These are phyloP conservation scores for Microbotryum intermedium DNA, from an alignment of 1,284 basidiomycete genomes.

Conservation along the genomic window DNA sequence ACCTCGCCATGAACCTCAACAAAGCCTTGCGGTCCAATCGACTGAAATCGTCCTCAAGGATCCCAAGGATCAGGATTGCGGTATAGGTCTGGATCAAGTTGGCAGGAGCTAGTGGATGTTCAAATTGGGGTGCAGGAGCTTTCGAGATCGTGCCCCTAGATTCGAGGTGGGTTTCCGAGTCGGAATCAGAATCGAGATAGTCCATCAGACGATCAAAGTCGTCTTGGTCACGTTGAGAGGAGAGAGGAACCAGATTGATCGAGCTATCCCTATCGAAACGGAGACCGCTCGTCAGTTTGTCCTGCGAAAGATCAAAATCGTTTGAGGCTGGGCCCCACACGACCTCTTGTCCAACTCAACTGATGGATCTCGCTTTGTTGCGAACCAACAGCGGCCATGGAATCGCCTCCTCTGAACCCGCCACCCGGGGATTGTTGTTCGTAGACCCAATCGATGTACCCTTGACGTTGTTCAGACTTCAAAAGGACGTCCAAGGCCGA, in stretches of 20 bases:
- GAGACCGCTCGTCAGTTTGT: too few species aligned
- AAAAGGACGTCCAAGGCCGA: slow-evolving; percentile 23
- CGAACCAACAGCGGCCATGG: neutral
- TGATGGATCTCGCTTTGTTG: too few species aligned
- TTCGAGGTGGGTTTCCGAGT: neutral
- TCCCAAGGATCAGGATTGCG: slow-evolving; percentile 65
- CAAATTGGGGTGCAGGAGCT: neutral
- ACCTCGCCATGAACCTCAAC: slow-evolving; percentile 54
- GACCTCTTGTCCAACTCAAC: too few species aligned
- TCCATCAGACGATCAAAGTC: slow-evolving; percentile 4
- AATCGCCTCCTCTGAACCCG: slow-evolving; percentile 31
- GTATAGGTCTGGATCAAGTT: slow-evolving; percentile 92
- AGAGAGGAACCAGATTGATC: neutral
- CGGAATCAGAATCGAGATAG: neutral
- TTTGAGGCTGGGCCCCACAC: neutral
- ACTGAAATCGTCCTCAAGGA: slow-evolving; percentile 70
- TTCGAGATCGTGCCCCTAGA: neutral
- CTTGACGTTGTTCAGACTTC: slow-evolving; percentile 7
- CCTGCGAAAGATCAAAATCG: neutral
- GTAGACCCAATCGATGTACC: slow-evolving; percentile 32
- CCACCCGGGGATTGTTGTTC: slow-evolving; percentile 27
- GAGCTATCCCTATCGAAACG: neutral
- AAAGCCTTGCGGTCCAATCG: slow-evolving; percentile 58
- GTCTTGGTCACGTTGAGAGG: neutral
- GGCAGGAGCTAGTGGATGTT: slow-evolving; percentile 47